Conservation (phyloP, 2,329 filamentous ascomycete genomes). For the Alternaria dauci region DNA sequence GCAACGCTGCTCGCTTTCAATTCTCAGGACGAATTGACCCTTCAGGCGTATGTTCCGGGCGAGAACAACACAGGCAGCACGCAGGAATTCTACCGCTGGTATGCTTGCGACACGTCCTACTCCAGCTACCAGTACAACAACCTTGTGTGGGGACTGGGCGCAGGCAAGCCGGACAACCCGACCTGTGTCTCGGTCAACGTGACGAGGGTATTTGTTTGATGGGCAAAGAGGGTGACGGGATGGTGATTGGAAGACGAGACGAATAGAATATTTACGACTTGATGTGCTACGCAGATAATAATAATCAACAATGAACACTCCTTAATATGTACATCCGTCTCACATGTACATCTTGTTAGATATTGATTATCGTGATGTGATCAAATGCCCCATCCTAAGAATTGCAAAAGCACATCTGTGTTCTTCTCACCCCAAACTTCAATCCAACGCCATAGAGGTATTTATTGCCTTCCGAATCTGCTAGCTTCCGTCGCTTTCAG, state of each 20-base stretch:
- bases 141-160: conserved; percentile 55
- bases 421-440: background rate
- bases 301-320: conserved; percentile 6
- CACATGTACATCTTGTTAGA: background rate
- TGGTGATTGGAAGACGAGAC: background rate
- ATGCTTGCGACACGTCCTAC: conserved; percentile 55
- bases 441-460: background rate
- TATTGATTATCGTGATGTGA: background rate
- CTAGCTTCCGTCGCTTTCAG: background rate
- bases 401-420: background rate
- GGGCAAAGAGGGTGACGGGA: background rate
- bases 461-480: background rate
- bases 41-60: conserved; percentile 54
- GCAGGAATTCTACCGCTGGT: conserved; percentile 55
- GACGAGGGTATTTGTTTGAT: conserved; percentile 40
- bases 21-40: conserved; percentile 47
- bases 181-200: conserved; percentile 56
- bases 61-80: conserved; percentile 31
- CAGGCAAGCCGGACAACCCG: conserved; percentile 55
- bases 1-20: conserved; percentile 54
- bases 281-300: conserved; percentile 3
- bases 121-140: conserved; percentile 55
- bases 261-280: background rate
- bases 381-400: background rate
- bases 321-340: background rate